Evolutionary conservation across 2,329 filamentous ascomycete species (phyloP).

Genomic region (Venturiaceae sp.): DNA sequence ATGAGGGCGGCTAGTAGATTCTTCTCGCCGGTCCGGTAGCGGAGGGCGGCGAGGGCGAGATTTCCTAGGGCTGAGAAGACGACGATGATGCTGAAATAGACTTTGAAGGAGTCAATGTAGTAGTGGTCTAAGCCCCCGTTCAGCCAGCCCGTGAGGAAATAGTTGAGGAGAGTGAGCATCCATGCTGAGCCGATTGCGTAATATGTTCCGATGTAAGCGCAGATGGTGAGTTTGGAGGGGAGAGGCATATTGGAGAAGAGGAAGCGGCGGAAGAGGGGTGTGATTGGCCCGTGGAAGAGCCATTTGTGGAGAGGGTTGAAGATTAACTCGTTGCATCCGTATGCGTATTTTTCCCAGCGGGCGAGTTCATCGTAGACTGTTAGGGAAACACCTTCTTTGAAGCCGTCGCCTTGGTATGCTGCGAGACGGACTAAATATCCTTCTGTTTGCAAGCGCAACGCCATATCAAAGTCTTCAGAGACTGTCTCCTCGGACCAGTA

Average conservation of each 20-base stretch:
- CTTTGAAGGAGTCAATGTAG: conserved; percentile 69
- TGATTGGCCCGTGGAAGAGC: conserved; percentile 66
- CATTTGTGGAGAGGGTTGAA: conserved; percentile 71
- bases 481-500: conserved; percentile 76
- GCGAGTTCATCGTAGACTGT: conserved; percentile 79
- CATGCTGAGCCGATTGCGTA: conserved; percentile 70
- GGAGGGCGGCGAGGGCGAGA: conserved; percentile 59
- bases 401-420: conserved; percentile 64
- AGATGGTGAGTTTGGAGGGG: conserved; percentile 65
- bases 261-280: conserved; percentile 67
- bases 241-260: conserved; percentile 63
- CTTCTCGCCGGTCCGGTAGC: conserved; percentile 60
- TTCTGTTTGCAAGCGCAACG: conserved; percentile 61
- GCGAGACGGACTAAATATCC: conserved; percentile 66
- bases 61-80: conserved; percentile 71
- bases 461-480: conserved; percentile 77
- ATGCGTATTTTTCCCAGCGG: conserved; percentile 81
- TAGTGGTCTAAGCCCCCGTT: conserved; percentile 72
- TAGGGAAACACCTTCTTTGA: conserved; percentile 74
- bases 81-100: conserved; percentile 72
- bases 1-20: conserved; percentile 43
- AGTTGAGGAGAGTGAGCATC: conserved; percentile 64
- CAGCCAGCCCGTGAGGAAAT: conserved; percentile 68
- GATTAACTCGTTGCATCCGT: conserved; percentile 72
- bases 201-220: conserved; percentile 72